Evolutionary conservation across 2,329 filamentous ascomycete genomes (phyloP).

Genomic region (Davidsoniella neocaledoniae): DNA sequence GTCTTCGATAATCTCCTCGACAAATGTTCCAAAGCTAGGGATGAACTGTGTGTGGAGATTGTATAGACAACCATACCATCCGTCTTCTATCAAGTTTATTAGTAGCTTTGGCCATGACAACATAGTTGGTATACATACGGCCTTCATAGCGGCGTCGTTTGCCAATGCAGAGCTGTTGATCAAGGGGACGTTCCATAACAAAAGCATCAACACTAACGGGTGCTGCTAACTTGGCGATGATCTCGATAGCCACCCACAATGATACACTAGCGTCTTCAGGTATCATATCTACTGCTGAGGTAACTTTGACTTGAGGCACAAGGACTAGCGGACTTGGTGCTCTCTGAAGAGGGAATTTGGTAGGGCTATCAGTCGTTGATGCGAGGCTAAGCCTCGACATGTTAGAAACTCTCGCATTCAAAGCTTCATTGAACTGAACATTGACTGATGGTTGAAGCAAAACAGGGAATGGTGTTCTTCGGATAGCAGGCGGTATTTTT

Average conservation of each 20-base stretch:
- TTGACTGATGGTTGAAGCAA: conserved; percentile 7
- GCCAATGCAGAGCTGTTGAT: conserved; percentile 12
- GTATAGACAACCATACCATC: conserved; percentile 31
- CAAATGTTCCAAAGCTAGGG: conserved; percentile 23
- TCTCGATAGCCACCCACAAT: conserved; percentile 34
- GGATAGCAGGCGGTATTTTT: conserved; percentile 3
- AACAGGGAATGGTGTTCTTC: neutral
- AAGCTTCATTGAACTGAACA: conserved; percentile 2
- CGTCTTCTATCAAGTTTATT: conserved; percentile 4
- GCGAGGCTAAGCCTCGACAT: neutral
- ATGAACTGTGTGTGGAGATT: conserved; percentile 30
- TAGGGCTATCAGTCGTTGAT: neutral
- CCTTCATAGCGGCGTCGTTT: conserved; percentile 11
- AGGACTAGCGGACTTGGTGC: conserved; percentile 18
- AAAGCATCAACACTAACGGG: conserved; percentile 15
- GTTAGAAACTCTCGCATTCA: neutral
- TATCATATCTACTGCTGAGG: conserved; percentile 24
- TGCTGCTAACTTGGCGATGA: conserved; percentile 24
- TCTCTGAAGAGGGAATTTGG: neutral
- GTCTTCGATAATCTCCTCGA: conserved; percentile 32
- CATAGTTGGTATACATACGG: conserved; percentile 5
- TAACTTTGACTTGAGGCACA: conserved; percentile 27
- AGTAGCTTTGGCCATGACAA: neutral
- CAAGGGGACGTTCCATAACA: conserved; percentile 9
- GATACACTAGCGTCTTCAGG: conserved; percentile 18